phyloP scores from a whole-genome alignment of 371 early-diverging fungal genomes.

The Circinella minor region DNA sequence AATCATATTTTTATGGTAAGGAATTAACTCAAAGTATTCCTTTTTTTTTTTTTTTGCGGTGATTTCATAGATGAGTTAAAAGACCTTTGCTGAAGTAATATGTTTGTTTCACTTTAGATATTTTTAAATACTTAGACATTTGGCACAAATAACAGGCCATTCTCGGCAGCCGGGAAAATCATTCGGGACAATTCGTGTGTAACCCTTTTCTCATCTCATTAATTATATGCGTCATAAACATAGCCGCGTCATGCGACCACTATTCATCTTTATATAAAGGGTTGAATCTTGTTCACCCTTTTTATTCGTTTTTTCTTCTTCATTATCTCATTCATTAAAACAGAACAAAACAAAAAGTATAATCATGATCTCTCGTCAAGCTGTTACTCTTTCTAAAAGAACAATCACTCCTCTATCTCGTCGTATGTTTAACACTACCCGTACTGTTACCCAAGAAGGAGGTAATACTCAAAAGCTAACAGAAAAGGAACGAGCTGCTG shows the following conservation, averaged over 20 bases:
- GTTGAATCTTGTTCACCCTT: background rate
- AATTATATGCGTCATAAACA: background rate
- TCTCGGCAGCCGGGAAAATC: background rate
- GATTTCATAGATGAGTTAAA: no score
- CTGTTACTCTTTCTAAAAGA: constrained; percentile 1
- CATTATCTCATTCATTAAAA: background rate
- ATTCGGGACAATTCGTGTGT: background rate
- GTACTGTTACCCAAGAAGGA: constrained; percentile 6
- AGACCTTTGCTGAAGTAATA: no score
- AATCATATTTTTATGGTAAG: no score
- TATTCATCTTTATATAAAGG: background rate
- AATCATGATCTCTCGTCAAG: constrained; percentile 12
- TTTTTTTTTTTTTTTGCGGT: no score
- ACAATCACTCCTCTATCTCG: constrained; percentile 8
- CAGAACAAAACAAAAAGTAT: background rate
- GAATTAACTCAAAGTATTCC: no score
- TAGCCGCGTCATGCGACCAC: background rate
- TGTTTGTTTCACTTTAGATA: no score
- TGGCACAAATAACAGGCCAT: no score
- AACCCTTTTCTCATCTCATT: background rate
- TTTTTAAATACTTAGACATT: no score
- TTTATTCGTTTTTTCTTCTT: background rate
- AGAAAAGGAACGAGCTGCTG: constrained; percentile 42
- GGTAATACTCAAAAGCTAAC: constrained; percentile 13
- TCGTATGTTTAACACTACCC: constrained; percentile 5